Conservation (phyloP, 1,284 basidiomycete genomes). For the Malassezia caprae region DNA sequence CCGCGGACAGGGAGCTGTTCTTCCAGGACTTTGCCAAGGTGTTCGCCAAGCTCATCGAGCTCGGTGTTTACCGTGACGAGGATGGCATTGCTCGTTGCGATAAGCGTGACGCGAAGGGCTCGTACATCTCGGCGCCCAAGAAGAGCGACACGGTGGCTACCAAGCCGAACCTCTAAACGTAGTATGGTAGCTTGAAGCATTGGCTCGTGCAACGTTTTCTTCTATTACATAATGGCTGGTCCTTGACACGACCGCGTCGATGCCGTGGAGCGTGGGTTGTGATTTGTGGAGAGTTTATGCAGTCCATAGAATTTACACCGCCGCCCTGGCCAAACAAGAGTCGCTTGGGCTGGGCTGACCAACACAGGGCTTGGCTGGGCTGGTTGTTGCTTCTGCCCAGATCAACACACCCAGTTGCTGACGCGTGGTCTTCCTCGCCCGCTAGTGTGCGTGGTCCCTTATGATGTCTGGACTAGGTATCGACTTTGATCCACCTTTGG, state of each 20-base stretch:
- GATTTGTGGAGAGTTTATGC: not conserved
- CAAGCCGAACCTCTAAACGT: conserved; percentile 11
- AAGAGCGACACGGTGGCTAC: conserved; percentile 24
- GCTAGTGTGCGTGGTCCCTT: not conserved
- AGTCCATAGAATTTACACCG: not conserved
- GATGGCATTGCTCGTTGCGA: conserved; percentile 38
- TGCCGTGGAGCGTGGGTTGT: not conserved
- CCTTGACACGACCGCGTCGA: too few species aligned
- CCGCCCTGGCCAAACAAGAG: not conserved
- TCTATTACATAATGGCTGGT: not conserved
- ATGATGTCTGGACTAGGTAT: conserved; percentile 40
- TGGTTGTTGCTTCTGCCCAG: not conserved
- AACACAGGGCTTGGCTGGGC: not conserved
- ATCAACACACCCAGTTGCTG: not conserved
- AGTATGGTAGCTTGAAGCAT: not conserved
- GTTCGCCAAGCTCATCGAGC: conserved; percentile 48
- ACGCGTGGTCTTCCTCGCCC: not conserved
- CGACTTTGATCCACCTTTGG: conserved; percentile 30
- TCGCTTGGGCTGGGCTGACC: not conserved
- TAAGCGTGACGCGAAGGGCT: conserved; percentile 30
- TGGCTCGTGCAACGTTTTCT: not conserved
- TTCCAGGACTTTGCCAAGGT: conserved; percentile 53
- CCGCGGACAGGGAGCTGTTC: conserved; percentile 54
- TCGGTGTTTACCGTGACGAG: conserved; percentile 47
- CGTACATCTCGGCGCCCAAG: conserved; percentile 42